Conservation (phyloP, 2,329 filamentous ascomycete species). For the Penicillium sp. region DNA sequence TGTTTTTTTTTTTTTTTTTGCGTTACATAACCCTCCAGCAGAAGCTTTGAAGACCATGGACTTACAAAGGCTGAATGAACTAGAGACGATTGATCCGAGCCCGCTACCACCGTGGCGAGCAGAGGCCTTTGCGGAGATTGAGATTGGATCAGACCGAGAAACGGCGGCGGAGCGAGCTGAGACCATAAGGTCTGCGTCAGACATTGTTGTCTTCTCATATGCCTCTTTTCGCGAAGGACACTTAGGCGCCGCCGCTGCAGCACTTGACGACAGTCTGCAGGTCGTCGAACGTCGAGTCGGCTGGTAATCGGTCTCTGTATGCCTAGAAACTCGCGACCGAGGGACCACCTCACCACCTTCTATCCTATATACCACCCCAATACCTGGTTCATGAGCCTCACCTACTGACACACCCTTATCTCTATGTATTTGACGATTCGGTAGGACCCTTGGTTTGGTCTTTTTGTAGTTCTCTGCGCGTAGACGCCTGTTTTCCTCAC, state of each 20-base stretch:
- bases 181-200: slow-evolving; percentile 8
- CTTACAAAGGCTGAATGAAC: slow-evolving; percentile 15
- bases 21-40: slow-evolving; percentile 22
- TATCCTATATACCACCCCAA: too few species aligned
- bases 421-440: too few species aligned
- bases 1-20: too few species aligned
- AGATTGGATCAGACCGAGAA: slow-evolving; percentile 27
- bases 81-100: slow-evolving; percentile 30
- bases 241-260: slow-evolving; percentile 17
- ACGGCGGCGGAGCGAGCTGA: slow-evolving; percentile 20
- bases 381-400: too few species aligned
- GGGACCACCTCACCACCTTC: too few species aligned
- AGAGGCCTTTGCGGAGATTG: slow-evolving; percentile 26
- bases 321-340: too few species aligned
- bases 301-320: slow-evolving; percentile 25
- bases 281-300: slow-evolving; percentile 15
- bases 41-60: slow-evolving; percentile 25
- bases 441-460: too few species aligned
- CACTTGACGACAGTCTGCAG: slow-evolving; percentile 7
- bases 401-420: too few species aligned
- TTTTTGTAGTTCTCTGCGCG: too few species aligned
- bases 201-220: slow-evolving; percentile 22
- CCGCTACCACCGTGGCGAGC: slow-evolving; percentile 26
- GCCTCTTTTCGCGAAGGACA: slow-evolving; percentile 21
- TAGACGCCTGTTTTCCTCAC: too few species aligned